Conservation (phyloP, 352 stramenopile species). For the Globisporangium alternatum region DNA sequence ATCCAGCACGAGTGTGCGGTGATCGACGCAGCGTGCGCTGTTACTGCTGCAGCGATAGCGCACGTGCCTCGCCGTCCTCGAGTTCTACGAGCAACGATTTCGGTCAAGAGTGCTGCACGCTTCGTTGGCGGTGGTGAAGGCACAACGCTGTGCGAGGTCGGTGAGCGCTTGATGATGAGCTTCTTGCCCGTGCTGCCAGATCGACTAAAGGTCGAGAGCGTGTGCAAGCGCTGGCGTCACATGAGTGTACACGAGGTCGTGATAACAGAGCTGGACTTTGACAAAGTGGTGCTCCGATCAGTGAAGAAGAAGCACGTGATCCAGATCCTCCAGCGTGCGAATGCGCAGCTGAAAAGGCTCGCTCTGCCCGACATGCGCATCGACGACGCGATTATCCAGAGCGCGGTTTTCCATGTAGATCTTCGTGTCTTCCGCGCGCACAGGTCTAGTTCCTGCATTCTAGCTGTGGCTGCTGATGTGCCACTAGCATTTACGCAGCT, state of each 20-base stretch:
- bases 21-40: slow-evolving; percentile 7
- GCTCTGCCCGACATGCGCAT: slow-evolving; percentile 45
- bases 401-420: slow-evolving; percentile 30
- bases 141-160: slow-evolving; percentile 36
- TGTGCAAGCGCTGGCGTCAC: slow-evolving; percentile 54
- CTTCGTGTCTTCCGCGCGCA: slow-evolving; percentile 49
- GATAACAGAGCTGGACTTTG: slow-evolving; percentile 50
- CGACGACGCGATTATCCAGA: slow-evolving; percentile 37
- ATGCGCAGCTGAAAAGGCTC: slow-evolving; percentile 30
- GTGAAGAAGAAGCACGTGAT: slow-evolving; percentile 34
- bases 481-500: neutral
- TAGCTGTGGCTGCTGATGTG: slow-evolving; percentile 1
- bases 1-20: slow-evolving; percentile 2
- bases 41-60: neutral
- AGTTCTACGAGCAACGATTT: no score
- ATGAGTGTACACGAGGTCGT: slow-evolving; percentile 38
- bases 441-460: slow-evolving; percentile 24
- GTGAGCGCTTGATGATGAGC: slow-evolving; percentile 38
- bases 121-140: neutral
- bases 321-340: slow-evolving; percentile 35
- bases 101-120: neutral
- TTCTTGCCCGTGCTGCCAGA: slow-evolving; percentile 55
- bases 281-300: slow-evolving; percentile 24
- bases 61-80: neutral
- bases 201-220: slow-evolving; percentile 41